Evolutionary conservation across 768 basidiomycete genomes (phyloP).

Genomic region (Tricholoma furcatifolium): DNA sequence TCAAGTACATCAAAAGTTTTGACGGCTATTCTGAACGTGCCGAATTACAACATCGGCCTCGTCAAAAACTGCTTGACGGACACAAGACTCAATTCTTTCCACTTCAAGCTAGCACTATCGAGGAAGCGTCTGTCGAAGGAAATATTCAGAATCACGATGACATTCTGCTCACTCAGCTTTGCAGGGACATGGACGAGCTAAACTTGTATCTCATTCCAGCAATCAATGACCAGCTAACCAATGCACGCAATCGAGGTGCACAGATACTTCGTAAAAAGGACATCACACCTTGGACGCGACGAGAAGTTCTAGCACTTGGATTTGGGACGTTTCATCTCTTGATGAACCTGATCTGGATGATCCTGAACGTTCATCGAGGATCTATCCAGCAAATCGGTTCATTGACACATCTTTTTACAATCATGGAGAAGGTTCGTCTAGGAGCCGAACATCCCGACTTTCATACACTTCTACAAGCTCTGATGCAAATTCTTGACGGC

Average conservation of each 20-base stretch:
- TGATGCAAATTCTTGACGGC: constrained; percentile 32
- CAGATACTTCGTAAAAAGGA: constrained; percentile 18
- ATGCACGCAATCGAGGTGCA: constrained; percentile 19
- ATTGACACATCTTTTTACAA: constrained; percentile 26
- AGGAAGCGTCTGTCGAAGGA: constrained; percentile 28
- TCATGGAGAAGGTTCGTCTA: constrained; percentile 30
- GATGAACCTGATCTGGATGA: constrained; percentile 32
- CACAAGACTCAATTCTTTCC: constrained; percentile 24
- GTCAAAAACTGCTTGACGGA: constrained; percentile 17
- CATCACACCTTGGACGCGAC: constrained; percentile 20
- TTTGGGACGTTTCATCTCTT: constrained; percentile 32
- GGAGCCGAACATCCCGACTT: constrained; percentile 32
- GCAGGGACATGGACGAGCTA: constrained; percentile 2
- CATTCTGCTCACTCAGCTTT: too few relatives aligned
- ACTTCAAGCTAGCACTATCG: constrained; percentile 24
- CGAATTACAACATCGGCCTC: too few relatives aligned
- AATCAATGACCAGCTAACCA: constrained; percentile 30
- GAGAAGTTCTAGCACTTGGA: constrained; percentile 15
- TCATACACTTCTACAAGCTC: constrained; percentile 25
- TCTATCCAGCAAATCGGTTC: constrained; percentile 20
- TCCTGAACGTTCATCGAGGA: constrained; percentile 29
- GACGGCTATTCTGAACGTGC: too few relatives aligned
- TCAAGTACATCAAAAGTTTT: too few relatives aligned
- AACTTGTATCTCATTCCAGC: constrained; percentile 18
- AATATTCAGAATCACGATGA: constrained; percentile 28